These are phyloP conservation scores for Kernera saxatilis DNA, from an alignment of 345 rosid species.

Conservation along the genomic window DNA sequence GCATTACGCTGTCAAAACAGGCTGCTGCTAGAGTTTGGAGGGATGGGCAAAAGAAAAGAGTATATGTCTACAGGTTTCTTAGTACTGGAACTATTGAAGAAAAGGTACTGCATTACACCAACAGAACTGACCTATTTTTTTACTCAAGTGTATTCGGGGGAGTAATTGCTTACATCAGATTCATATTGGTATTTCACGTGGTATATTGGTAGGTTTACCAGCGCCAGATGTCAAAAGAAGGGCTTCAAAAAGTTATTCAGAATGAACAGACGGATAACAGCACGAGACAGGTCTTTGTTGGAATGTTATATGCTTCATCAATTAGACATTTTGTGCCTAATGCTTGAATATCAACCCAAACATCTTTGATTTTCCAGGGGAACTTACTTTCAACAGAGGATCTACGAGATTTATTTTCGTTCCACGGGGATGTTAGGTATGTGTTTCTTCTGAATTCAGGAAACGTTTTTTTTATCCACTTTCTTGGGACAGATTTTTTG, in stretches of 20 bases:
- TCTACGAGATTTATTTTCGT: slow-evolving; percentile 79
- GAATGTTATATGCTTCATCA: neutral
- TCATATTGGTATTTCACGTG: slow-evolving; percentile 1
- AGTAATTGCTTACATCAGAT: slow-evolving; percentile 7
- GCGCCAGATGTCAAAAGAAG: slow-evolving; percentile 99
- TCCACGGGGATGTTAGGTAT: slow-evolving; percentile 69
- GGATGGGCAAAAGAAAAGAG: slow-evolving; percentile 99
- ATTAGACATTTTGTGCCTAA: neutral
- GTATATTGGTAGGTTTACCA: slow-evolving; percentile 71
- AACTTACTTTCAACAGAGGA: slow-evolving; percentile 81
- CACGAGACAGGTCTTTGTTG: slow-evolving; percentile 46
- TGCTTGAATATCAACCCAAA: slow-evolving; percentile 4
- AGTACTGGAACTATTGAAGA: slow-evolving; percentile 98
- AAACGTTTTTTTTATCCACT: neutral
- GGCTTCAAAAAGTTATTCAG: slow-evolving; percentile 96
- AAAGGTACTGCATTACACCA: slow-evolving; percentile 49
- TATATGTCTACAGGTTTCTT: slow-evolving; percentile 86
- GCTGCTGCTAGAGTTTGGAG: slow-evolving; percentile 99
- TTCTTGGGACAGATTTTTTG: neutral
- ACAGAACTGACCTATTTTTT: neutral
- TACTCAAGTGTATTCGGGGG: neutral
- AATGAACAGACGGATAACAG: slow-evolving; percentile 48
- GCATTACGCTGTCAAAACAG: slow-evolving; percentile 38
- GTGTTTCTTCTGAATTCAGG: neutral
- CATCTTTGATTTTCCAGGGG: slow-evolving; percentile 48